These are phyloP conservation scores for Neonectria neomacrospora DNA, from an alignment of 2,329 filamentous ascomycete species.

Conservation along the genomic window DNA sequence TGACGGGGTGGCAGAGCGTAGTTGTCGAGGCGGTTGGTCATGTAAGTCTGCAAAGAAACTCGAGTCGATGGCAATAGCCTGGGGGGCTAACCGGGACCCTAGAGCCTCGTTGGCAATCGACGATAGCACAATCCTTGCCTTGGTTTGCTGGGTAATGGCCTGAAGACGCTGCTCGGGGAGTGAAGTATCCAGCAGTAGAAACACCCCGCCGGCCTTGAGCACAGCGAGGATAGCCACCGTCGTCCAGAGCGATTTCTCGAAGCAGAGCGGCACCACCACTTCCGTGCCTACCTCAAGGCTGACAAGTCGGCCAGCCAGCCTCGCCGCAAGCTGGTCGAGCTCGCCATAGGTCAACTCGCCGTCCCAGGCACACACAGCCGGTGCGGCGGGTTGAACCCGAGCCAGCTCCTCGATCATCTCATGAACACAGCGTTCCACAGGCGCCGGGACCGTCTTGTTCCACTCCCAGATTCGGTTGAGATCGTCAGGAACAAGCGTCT, in stretches of 20 bases:
- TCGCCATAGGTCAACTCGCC: conserved; percentile 54
- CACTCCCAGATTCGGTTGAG: conserved; percentile 32
- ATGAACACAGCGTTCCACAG: conserved; percentile 38
- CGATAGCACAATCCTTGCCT: neutral
- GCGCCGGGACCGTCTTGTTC: conserved; percentile 26
- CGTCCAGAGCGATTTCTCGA: conserved; percentile 42
- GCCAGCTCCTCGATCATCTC: conserved; percentile 28
- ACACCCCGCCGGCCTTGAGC: conserved; percentile 42
- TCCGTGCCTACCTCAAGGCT: conserved; percentile 45
- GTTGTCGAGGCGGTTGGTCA: neutral
- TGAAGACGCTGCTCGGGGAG: conserved; percentile 11
- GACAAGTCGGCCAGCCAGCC: conserved; percentile 52
- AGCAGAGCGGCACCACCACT: conserved; percentile 34
- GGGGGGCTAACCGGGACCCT: neutral
- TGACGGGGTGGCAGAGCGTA: neutral
- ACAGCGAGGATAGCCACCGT: conserved; percentile 41
- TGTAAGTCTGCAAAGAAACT: neutral
- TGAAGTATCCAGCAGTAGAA: conserved; percentile 32
- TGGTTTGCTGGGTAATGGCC: neutral
- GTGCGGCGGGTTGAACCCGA: conserved; percentile 26
- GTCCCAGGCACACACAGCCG: conserved; percentile 43
- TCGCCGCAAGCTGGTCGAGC: conserved; percentile 52
- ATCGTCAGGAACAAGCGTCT: conserved; percentile 17
- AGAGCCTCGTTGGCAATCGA: neutral
- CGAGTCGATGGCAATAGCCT: neutral